phyloP scores from a whole-genome alignment of 345 rosid genomes.

The Eucalyptus paniculata region DNA sequence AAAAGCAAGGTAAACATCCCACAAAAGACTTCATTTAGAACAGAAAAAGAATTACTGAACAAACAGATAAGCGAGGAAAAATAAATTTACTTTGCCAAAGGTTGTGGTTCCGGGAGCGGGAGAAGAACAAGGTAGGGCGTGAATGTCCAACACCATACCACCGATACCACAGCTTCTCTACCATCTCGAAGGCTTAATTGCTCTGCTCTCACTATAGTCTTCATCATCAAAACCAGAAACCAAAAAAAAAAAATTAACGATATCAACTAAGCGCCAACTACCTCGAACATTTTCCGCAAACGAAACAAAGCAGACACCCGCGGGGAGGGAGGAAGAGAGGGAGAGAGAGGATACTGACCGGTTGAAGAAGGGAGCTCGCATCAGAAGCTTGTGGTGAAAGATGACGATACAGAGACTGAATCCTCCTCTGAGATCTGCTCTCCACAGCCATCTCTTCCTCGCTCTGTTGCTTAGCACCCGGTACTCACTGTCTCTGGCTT shows the following conservation, averaged over 20 bases:
- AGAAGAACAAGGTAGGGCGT: constrained; percentile 41
- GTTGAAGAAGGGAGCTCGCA: too few species aligned
- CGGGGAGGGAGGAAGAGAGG: too few species aligned
- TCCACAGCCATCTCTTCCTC: too few species aligned
- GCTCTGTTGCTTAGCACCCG: too few species aligned
- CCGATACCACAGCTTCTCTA: constrained; percentile 62
- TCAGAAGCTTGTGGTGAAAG: too few species aligned
- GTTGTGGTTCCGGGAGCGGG: constrained; percentile 56
- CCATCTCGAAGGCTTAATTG: not conserved
- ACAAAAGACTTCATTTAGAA: not conserved
- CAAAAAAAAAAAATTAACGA: not conserved
- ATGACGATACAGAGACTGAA: too few species aligned
- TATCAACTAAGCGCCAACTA: not conserved
- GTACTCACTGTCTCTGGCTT: too few species aligned
- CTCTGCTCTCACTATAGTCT: not conserved
- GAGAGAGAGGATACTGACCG: too few species aligned
- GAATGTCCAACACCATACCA: constrained; percentile 78
- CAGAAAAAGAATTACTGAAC: not conserved
- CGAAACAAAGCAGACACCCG: not conserved
- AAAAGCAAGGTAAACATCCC: not conserved
- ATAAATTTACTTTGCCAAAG: constrained; percentile 45
- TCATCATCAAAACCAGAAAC: not conserved
- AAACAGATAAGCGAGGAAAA: not conserved
- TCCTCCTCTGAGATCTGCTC: too few species aligned
- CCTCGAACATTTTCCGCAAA: not conserved